phyloP scores from a whole-genome alignment of 345 rosid species.

The Lumnitzera racemosa region DNA sequence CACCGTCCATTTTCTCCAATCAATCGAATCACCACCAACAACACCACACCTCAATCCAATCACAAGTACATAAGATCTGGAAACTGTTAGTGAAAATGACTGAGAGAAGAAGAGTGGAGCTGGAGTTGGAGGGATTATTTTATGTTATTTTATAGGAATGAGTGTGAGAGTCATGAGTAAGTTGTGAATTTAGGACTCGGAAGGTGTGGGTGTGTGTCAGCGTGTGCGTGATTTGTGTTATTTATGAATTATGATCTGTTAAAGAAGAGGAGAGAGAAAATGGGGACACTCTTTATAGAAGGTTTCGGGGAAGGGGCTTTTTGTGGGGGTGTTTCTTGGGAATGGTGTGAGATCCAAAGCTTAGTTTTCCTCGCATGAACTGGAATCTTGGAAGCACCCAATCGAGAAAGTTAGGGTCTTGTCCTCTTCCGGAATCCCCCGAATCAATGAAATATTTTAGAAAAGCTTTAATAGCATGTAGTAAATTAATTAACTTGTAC shows the following conservation, averaged over 20 bases:
- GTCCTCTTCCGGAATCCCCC: too few species aligned
- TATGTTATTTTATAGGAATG: too few species aligned
- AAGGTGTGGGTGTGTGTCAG: too few species aligned
- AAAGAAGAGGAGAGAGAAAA: not conserved
- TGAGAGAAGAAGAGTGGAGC: not conserved
- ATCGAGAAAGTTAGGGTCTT: too few species aligned
- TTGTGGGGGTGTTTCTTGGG: constrained; percentile 11
- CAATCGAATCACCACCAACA: not conserved
- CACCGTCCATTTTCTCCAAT: constrained; percentile 58
- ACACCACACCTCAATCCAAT: not conserved
- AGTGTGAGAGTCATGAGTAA: not conserved
- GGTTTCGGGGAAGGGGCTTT: not conserved
- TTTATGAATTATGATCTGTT: constrained; percentile 2
- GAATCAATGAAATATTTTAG: too few species aligned
- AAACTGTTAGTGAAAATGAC: constrained; percentile 19
- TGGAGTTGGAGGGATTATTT: too few species aligned
- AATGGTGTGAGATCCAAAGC: constrained; percentile 40
- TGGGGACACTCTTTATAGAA: constrained; percentile 16
- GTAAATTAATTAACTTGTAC: too few species aligned
- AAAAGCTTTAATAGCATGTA: too few species aligned
- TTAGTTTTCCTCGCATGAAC: constrained; percentile 29
- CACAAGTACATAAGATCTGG: too few species aligned
- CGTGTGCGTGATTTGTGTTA: too few species aligned
- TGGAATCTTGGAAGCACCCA: constrained; percentile 22
- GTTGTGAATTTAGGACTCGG: too few species aligned